A percentile compares a stretch with the other conserved stretches of the same genome.
phyloP scores from a whole-genome alignment of 1,284 basidiomycete genomes.

The Ceratobasidium sp. region DNA sequence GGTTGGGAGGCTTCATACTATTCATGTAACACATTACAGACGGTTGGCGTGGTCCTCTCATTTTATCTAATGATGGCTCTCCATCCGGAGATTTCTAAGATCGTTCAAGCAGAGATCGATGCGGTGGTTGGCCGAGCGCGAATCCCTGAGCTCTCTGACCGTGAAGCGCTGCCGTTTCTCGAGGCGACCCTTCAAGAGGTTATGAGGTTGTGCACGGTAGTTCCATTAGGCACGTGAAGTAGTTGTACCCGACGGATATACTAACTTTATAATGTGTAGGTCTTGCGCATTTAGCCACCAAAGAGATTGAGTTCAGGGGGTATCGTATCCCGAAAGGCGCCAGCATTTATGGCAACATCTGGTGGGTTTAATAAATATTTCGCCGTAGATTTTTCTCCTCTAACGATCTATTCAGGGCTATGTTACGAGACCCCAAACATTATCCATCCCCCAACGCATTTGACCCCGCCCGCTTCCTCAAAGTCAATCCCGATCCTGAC shows the following conservation, averaged over 20 bases:
- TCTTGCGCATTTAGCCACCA: not conserved
- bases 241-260: not conserved
- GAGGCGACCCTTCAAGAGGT: slow-evolving; percentile 48
- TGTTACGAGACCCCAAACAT: slow-evolving; percentile 43
- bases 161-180: slow-evolving; percentile 47
- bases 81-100: slow-evolving; percentile 22
- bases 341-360: slow-evolving; percentile 14
- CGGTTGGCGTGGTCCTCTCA: not conserved
- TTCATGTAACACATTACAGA: not conserved
- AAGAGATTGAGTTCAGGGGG: slow-evolving; percentile 24
- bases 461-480: slow-evolving; percentile 46
- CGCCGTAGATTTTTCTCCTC: not conserved
- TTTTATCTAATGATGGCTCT: slow-evolving; percentile 40
- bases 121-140: slow-evolving; percentile 35
- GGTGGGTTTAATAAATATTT: not conserved
- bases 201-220: slow-evolving; percentile 10
- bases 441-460: slow-evolving; percentile 41
- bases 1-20: not conserved
- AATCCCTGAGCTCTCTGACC: slow-evolving; percentile 26
- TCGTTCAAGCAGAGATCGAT: slow-evolving; percentile 42
- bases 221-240: slow-evolving; percentile 3
- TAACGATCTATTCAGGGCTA: slow-evolving; percentile 25
- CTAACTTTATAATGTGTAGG: not conserved
- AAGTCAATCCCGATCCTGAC: slow-evolving; percentile 40
- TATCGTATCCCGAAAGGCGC: slow-evolving; percentile 23